Percentiles rank a stretch among this genome's conserved stretches.
These are phyloP conservation scores for Pisolithus thermaeus DNA, from an alignment of 1,284 basidiomycete genomes.

Conservation along the genomic window DNA sequence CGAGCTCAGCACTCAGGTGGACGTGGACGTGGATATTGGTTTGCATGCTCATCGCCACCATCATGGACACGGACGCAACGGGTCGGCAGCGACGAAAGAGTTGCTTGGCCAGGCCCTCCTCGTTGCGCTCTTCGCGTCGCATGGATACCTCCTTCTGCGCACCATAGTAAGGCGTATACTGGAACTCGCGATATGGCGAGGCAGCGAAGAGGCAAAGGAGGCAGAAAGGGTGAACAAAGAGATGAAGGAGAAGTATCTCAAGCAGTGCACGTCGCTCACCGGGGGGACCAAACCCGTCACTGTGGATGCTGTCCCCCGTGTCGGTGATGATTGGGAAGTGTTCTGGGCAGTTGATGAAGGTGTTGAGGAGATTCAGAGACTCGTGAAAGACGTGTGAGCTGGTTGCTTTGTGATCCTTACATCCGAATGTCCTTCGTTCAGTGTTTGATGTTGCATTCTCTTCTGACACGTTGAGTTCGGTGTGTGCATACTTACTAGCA, in stretches of 20 bases:
- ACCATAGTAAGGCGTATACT: slow-evolving; percentile 61
- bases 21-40: slow-evolving; percentile 3
- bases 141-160: slow-evolving; percentile 71
- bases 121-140: slow-evolving; percentile 73
- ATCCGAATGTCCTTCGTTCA: too few relatives aligned
- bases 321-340: slow-evolving; percentile 12
- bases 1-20: background rate
- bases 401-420: background rate
- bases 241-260: slow-evolving; percentile 58
- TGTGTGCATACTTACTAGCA: too few relatives aligned
- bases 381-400: slow-evolving; percentile 50
- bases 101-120: slow-evolving; percentile 65
- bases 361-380: slow-evolving; percentile 54
- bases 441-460: too few relatives aligned
- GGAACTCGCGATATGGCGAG: slow-evolving; percentile 72
- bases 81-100: slow-evolving; percentile 39
- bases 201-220: slow-evolving; percentile 57
- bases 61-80: slow-evolving; percentile 8
- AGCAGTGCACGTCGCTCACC: slow-evolving; percentile 12
- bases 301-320: slow-evolving; percentile 5
- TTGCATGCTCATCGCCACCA: slow-evolving; percentile 6
- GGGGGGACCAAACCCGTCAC: slow-evolving; percentile 9
- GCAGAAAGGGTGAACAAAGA: slow-evolving; percentile 51
- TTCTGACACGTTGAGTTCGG: too few relatives aligned
- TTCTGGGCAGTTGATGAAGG: slow-evolving; percentile 70